Evolutionary conservation across 2,329 filamentous ascomycete species (phyloP), one percentile per base, ranked within the genome.

Genomic region (Fusarium sp.): DNA sequence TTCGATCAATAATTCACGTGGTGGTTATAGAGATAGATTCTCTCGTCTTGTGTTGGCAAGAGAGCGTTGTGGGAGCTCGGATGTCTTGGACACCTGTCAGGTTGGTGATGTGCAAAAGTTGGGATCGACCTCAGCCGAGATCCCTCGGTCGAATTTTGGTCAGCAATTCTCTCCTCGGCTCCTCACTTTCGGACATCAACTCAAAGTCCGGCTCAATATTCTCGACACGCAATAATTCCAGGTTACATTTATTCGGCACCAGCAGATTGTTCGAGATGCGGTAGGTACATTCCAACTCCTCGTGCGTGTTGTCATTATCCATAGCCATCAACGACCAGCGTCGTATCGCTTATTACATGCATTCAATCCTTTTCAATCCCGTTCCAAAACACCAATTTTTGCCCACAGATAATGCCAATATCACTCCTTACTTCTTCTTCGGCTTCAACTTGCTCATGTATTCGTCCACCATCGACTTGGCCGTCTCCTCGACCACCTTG

Each of bases 401-500:
- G 11, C 30, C 13, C 15, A 30, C 39, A 56, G 46, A 51, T 36
- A 51, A 31, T 28, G 47, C 12, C 47, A 13, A 50, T 27, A 13
- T 37, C 34, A 40, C 16, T 39, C 9, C 30, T 50, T 15, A 53
- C 15, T 59, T 66, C 31, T 8, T 58, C 51, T 56, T 73, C 50
- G 71, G 67, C 41, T 56, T 59, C 0, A 53, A 23, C 2, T 39
- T 39, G 4, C 54, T 56, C 37, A 61, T 79, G 48, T 82, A 82
- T 8, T 73, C 72, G 0, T 73, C 72, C 15, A 79, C 68, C 3
- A 77, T 48, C 7, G 66, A 64, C 3, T 73, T 70, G 7, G 77
- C 78, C 3, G 75, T 73, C 58, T 75, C 65, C 40, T 77, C 65
- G 0, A 82, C 68, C 4, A 50, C 62, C 2, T 50, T 47, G 7